A percentile compares a stretch with the other conserved stretches of the same genome.
These are phyloP conservation scores for Sugiyamaella floridensis DNA, from an alignment of 805 yeast species.

Conservation along the genomic window DNA sequence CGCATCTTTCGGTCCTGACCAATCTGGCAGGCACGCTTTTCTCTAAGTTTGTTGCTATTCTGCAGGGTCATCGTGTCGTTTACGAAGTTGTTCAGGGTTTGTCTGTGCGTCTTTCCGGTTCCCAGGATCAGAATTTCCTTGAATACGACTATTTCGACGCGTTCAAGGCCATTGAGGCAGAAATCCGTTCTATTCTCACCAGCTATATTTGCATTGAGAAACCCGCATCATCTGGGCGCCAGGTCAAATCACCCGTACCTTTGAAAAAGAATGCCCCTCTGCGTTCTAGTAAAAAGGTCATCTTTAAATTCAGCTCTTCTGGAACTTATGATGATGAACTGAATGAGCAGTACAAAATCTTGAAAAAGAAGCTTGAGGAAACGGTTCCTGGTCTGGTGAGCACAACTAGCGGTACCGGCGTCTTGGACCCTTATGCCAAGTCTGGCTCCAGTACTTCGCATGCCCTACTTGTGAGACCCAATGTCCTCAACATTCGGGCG, in stretches of 20 bases:
- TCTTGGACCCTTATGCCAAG: constrained; percentile 42
- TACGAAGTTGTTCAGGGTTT: constrained; percentile 41
- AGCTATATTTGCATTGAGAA: constrained; percentile 29
- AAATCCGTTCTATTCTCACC: constrained; percentile 34
- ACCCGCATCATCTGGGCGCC: background rate
- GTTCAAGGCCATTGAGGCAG: constrained; percentile 41
- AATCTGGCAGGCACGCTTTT: constrained; percentile 70
- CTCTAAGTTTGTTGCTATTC: constrained; percentile 49
- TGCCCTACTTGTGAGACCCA: constrained; percentile 59
- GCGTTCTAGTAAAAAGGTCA: constrained; percentile 4
- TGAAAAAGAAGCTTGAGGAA: constrained; percentile 45
- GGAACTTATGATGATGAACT: constrained; percentile 24
- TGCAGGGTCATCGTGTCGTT: constrained; percentile 66
- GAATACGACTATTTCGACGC: constrained; percentile 36
- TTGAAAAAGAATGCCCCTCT: background rate
- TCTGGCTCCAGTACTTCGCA: constrained; percentile 53
- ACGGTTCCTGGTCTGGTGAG: constrained; percentile 63
- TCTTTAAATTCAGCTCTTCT: constrained; percentile 27
- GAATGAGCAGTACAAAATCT: constrained; percentile 30
- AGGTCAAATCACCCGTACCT: background rate
- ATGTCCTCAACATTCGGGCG: constrained; percentile 72
- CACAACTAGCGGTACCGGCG: constrained; percentile 25
- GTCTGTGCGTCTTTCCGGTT: constrained; percentile 9
- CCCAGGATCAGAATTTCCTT: constrained; percentile 15
- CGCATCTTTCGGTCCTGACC: constrained; percentile 49